Percentiles rank a stretch among this genome's conserved stretches.
These are phyloP conservation scores for Zoysia pacifica DNA, from an alignment of 176 grass and related monocot genomes.

Conservation along the genomic window DNA sequence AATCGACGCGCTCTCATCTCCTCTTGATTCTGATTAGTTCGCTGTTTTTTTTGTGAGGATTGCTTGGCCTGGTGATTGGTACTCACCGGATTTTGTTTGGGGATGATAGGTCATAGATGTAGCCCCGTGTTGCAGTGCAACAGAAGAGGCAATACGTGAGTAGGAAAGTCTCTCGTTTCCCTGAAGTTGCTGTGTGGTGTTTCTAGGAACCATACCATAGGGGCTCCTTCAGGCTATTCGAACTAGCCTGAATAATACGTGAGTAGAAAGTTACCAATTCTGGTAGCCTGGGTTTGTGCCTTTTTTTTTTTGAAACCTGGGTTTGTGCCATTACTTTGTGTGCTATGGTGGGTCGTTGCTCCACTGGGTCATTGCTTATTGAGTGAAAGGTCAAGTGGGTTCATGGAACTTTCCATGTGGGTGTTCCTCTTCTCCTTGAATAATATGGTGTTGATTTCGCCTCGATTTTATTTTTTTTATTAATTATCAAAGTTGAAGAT, in stretches of 20 bases:
- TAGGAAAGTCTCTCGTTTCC: neutral
- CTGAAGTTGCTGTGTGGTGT: neutral
- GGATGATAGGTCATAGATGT: no score
- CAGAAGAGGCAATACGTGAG: neutral
- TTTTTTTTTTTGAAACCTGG: neutral
- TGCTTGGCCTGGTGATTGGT: neutral
- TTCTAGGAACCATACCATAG: neutral
- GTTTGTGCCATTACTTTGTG: conserved; percentile 12
- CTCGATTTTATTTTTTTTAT: neutral
- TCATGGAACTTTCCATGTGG: conserved; percentile 1
- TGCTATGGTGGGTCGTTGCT: conserved; percentile 8
- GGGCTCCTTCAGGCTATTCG: neutral
- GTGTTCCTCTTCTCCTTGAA: conserved; percentile 12
- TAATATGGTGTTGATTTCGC: neutral
- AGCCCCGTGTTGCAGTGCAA: neutral
- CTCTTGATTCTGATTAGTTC: conserved; percentile 15
- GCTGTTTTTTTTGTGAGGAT: conserved; percentile 1
- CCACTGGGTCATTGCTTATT: neutral
- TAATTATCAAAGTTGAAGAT: neutral
- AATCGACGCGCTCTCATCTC: neutral
- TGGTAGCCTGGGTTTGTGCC: neutral
- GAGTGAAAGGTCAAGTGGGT: conserved; percentile 20
- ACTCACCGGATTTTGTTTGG: conserved; percentile 13
- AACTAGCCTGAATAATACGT: neutral
- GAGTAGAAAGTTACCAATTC: conserved; percentile 31